Conservation (phyloP, 225 moss, liverwort and hornwort genomes). For the Straminergon stramineum region DNA sequence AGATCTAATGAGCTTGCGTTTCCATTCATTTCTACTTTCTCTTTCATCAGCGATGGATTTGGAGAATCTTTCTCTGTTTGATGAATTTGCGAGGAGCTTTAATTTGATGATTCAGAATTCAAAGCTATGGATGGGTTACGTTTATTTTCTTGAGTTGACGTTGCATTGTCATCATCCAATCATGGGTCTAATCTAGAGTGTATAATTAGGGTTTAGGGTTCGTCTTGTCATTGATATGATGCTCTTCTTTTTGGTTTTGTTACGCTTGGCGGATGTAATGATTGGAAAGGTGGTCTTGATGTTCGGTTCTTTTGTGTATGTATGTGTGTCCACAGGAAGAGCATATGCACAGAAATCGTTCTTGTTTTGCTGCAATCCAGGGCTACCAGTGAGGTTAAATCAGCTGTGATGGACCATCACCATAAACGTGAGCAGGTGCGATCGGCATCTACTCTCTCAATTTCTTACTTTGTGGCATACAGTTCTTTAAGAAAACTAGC, state of each 20-base stretch:
- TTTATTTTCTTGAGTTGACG: neutral
- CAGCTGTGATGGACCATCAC: neutral
- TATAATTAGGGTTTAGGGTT: neutral
- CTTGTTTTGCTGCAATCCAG: neutral
- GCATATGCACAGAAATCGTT: neutral
- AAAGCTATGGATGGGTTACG: neutral
- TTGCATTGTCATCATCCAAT: neutral
- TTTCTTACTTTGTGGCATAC: neutral
- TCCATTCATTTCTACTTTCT: neutral
- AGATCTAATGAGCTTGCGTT: neutral
- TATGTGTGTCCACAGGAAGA: neutral
- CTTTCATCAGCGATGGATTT: neutral
- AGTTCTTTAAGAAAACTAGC: neutral
- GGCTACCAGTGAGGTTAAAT: neutral
- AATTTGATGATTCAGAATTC: neutral
- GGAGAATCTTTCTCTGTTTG: neutral
- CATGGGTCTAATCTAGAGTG: neutral
- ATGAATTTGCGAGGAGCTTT: neutral
- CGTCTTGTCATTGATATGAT: neutral
- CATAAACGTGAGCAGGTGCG: neutral
- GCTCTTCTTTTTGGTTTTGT: neutral
- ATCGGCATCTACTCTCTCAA: neutral
- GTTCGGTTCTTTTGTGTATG: neutral
- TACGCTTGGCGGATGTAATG: neutral
- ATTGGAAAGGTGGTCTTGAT: neutral